Conservation (phyloP, 2,329 filamentous ascomycete species). For the Corinectria fuckeliana region DNA sequence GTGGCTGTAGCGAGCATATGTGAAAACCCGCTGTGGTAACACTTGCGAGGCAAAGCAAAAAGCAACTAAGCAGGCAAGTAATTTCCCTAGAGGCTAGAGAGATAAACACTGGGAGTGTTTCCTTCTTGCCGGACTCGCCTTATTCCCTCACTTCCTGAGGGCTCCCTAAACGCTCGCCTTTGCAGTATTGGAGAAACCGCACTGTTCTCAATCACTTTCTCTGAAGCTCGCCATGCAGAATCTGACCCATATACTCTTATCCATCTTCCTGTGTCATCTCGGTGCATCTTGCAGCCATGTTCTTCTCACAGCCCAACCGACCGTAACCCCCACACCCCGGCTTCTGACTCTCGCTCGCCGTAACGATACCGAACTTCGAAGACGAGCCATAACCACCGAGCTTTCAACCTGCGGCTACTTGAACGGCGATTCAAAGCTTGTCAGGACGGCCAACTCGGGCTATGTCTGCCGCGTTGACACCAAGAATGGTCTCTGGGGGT, state of each 20-base stretch:
- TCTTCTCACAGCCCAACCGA: not conserved
- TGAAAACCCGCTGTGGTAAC: not conserved
- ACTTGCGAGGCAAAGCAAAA: not conserved
- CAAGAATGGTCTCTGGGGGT: conserved; percentile 45
- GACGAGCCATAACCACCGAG: conserved; percentile 24
- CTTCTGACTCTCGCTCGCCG: not conserved
- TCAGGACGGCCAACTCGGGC: conserved; percentile 42
- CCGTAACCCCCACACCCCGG: not conserved
- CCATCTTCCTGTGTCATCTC: not conserved
- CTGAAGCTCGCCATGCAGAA: conserved; percentile 38
- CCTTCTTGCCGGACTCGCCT: not conserved
- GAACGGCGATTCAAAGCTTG: conserved; percentile 38
- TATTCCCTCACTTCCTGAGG: not conserved
- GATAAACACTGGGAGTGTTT: not conserved
- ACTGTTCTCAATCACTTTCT: too few species aligned
- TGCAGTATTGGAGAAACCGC: not conserved
- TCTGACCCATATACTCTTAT: not conserved
- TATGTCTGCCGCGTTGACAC: conserved; percentile 47
- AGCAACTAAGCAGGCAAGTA: not conserved
- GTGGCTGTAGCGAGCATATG: too few species aligned
- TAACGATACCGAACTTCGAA: not conserved
- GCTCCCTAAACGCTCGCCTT: not conserved
- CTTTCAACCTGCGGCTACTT: conserved; percentile 42
- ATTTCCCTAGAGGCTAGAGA: not conserved
- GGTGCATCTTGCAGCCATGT: not conserved